Base-by-base conservation (phyloP, 768 basidiomycete species). In the Antrodiella citrinella region DNA sequence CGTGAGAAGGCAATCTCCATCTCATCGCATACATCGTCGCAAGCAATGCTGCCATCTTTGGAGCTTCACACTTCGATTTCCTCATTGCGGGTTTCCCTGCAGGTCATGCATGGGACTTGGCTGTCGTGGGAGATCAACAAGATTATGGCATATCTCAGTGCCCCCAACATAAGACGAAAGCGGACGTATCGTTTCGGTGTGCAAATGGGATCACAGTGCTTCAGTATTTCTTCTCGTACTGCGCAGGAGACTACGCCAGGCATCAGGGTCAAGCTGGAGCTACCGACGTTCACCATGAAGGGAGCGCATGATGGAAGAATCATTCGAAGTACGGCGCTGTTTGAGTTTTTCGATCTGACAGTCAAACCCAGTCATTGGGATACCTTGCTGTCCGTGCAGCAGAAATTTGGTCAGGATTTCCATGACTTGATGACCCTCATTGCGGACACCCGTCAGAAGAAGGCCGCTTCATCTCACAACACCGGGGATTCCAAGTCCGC, bases 81-180 rank as follows among this genome's bases (percentile, higher is more conserved):
- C 3, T 74, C 74, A 19, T 61, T 81, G 20, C 75, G 76, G 21
- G 69, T 89, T 7, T 77, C 79, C 3, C 73, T 92, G 4, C 89
- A 91, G 58, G 81, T 91, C 38, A 89, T 91, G 84, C 86, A 83
- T 53, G 88, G 87, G 18, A 91, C 88, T 1, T 92, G 89, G 89
- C 65, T 91, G 25, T 82, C 85, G 5, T 90, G 83, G 86, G 77
- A 82, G 50, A 66, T 81, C 19, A 69, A 75, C 49, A 68, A 80
- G 46, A 73, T 70, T 0, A 64, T 78, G 5, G 65, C 64, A 1
- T 81, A 80, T 57, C 38, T 75, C 23, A 70, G 74, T 40, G 74
- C 72, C 21, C 63, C 71, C 0, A 63, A 63, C 13, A 60, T 61
- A 15, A 54, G 59, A 25, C 65, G 68, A 7, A 69, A 65, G 40